Percentiles rank a stretch among this genome's conserved stretches.
phyloP scores from a whole-genome alignment of 176 grass and related monocot genomes.

The Neostapfia colusana region DNA sequence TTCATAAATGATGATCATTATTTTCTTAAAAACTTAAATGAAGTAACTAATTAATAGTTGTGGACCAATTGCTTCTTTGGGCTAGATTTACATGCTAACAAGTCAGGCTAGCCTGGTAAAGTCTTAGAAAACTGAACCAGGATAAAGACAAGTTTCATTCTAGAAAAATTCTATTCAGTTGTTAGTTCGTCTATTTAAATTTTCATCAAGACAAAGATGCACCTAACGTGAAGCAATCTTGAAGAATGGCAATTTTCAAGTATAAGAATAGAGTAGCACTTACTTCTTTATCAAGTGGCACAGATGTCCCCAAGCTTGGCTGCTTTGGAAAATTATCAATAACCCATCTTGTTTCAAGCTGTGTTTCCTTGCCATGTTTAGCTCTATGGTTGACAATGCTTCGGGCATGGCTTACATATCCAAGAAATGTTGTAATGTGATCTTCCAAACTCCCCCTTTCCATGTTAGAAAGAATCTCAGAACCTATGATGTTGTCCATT shows the following conservation, averaged over 20 bases:
- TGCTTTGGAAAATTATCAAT: constrained; percentile 28
- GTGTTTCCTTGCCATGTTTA: constrained; percentile 29
- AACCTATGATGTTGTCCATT: constrained; percentile 52
- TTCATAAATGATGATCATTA: background rate
- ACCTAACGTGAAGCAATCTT: background rate
- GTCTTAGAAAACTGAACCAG: background rate
- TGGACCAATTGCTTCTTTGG: background rate
- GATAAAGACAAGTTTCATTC: background rate
- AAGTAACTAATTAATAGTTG: constrained; percentile 8
- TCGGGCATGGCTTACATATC: constrained; percentile 55
- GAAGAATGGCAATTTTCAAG: constrained; percentile 2
- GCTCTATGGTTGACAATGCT: constrained; percentile 45
- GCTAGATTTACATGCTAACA: background rate
- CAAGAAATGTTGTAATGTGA: constrained; percentile 59
- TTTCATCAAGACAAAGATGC: background rate
- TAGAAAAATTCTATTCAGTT: background rate
- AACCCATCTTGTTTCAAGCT: constrained; percentile 34
- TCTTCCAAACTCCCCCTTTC: constrained; percentile 56
- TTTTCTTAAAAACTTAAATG: constrained; percentile 15
- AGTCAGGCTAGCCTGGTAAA: background rate
- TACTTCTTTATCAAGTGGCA: constrained; percentile 53
- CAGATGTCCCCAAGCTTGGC: constrained; percentile 24
- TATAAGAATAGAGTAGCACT: constrained; percentile 36
- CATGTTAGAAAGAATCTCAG: constrained; percentile 61
- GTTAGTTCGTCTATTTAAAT: background rate